Conservation (phyloP, 495 filamentous ascomycete species). For the Neurospora terricola region DNA sequence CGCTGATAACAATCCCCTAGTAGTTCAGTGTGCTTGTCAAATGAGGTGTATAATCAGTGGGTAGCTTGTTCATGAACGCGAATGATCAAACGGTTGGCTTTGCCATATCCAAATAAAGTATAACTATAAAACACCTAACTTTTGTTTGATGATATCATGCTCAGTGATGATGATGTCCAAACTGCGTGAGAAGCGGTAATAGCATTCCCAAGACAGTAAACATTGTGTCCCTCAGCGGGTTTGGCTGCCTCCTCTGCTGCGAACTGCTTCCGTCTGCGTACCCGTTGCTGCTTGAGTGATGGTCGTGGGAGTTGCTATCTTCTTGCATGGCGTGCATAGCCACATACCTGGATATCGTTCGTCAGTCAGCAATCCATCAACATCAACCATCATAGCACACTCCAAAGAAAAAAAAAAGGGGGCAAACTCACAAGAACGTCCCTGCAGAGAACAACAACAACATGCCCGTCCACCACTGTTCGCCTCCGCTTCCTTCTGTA, state of each 20-base stretch:
- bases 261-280: constrained; percentile 48
- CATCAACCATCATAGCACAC: not conserved
- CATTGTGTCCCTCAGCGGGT: constrained; percentile 53
- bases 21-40: not conserved
- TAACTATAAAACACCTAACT: not conserved
- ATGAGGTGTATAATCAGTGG: not conserved
- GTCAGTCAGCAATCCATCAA: not conserved
- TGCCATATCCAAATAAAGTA: not conserved
- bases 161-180: constrained; percentile 82
- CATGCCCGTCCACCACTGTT: constrained; percentile 84
- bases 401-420: not conserved
- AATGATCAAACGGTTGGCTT: not conserved
- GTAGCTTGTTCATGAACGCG: not conserved
- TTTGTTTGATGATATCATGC: not conserved
- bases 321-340: constrained; percentile 99
- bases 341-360: constrained; percentile 59
- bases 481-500: constrained; percentile 2
- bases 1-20: not conserved
- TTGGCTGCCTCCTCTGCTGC: constrained; percentile 39
- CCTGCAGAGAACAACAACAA: constrained; percentile 85
- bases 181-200: constrained; percentile 76
- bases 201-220: constrained; percentile 83
- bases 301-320: constrained; percentile 45
- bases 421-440: constrained; percentile 74
- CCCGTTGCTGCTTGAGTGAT: constrained; percentile 48